Percentiles rank a stretch among this genome's conserved stretches.
Evolutionary conservation across 805 yeast species (phyloP).

Genomic region (Torulaspora indica): DNA sequence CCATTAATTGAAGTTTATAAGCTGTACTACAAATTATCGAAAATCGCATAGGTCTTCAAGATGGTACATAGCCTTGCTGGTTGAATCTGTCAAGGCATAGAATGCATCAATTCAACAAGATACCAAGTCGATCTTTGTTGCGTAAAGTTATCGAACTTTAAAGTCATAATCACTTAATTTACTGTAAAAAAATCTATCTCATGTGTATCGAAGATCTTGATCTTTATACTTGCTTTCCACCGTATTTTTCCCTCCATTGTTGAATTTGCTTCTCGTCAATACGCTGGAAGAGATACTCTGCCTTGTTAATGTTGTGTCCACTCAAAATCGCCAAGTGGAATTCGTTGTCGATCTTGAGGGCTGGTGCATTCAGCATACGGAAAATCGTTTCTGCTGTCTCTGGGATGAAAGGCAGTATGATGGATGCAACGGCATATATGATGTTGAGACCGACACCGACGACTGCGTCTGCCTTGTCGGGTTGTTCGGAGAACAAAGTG

Average conservation of each 20-base stretch:
- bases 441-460: conserved; percentile 87
- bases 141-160: too few species aligned
- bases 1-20: neutral
- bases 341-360: conserved; percentile 67
- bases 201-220: neutral
- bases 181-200: conserved; percentile 1
- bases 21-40: neutral
- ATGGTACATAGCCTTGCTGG: neutral
- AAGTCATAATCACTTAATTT: neutral
- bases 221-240: conserved; percentile 57
- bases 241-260: conserved; percentile 80
- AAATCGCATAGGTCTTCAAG: neutral
- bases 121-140: too few species aligned
- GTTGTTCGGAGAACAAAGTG: conserved; percentile 65
- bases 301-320: conserved; percentile 86
- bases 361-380: conserved; percentile 79
- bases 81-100: too few species aligned
- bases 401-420: conserved; percentile 88
- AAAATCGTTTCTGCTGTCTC: conserved; percentile 65
- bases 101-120: too few species aligned
- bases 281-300: conserved; percentile 86
- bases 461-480: conserved; percentile 84
- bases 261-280: conserved; percentile 86
- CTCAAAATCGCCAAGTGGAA: conserved; percentile 63
- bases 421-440: conserved; percentile 76